Percentiles rank a stretch among this genome's conserved stretches.
Evolutionary conservation across 208 protist genomes (phyloP).

Genomic region (Strigomonas oncopelti): DNA sequence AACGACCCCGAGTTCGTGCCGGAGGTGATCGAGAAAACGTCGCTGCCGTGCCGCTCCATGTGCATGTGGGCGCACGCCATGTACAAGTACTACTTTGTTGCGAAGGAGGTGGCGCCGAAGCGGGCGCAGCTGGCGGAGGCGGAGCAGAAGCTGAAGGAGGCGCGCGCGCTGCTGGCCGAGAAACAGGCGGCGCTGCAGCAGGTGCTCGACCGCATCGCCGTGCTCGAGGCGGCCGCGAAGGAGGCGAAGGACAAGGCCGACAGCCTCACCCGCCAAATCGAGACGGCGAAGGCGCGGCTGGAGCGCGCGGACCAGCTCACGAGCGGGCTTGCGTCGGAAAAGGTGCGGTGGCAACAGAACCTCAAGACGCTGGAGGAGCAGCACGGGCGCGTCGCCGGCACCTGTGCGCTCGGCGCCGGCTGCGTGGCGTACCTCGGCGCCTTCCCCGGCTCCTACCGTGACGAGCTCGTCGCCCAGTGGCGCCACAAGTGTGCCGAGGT

Average conservation of each 20-base stretch:
- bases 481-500: constrained; percentile 48
- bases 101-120: constrained; percentile 88
- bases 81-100: constrained; percentile 91
- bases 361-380: constrained; percentile 64
- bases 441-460: constrained; percentile 82
- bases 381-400: constrained; percentile 63
- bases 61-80: constrained; percentile 95
- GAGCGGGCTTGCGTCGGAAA: constrained; percentile 77
- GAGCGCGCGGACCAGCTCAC: constrained; percentile 86
- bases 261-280: constrained; percentile 83
- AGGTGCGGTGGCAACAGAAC: constrained; percentile 65
- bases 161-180: constrained; percentile 43
- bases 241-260: constrained; percentile 78
- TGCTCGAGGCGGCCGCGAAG: constrained; percentile 68
- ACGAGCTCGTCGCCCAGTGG: constrained; percentile 63
- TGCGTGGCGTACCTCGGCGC: constrained; percentile 88
- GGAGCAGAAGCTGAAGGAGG: constrained; percentile 74
- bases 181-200: constrained; percentile 70
- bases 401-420: constrained; percentile 78
- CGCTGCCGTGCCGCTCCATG: constrained; percentile 90
- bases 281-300: constrained; percentile 74
- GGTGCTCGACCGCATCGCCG: constrained; percentile 71
- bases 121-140: constrained; percentile 66
- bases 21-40: constrained; percentile 90
- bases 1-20: constrained; percentile 90